Base-by-base conservation (phyloP, 2,329 filamentous ascomycete genomes). In the Myriosclerotinia duriaeana region DNA sequence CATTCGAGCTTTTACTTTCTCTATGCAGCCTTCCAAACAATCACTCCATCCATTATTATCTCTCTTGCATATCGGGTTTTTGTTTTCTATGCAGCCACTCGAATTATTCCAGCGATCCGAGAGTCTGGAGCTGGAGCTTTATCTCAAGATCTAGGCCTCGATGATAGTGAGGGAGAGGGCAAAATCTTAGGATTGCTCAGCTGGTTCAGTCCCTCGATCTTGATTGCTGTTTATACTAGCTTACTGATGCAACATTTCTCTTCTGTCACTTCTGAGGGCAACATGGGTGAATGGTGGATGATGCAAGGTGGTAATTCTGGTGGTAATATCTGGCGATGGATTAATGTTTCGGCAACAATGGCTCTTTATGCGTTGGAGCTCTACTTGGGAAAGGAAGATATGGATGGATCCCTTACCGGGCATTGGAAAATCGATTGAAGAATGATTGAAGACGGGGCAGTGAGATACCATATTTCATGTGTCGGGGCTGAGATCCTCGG, bases 201-300 rank as follows among this genome's bases (percentile, higher is more conserved):
- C 72, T 97, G 93, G 87, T 98, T 97, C 79, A 95, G 92, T 22
- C 94, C 95, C 0, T 96, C 91, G 34, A 96, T 98, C 66, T 83
- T 99, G 65, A 94, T 99, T 69, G 91, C 95, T 5, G 93, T 98
- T 40, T 99, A 99, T 78, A 99, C 95, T 2, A 97, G 93, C 78
- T 80, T 99, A 61, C 80, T 99, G 44, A 89, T 98, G 81, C 95
- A 98, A 77, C 95, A 99, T 78, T 98, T 99, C 75, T 91, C 92
- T 6, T 89, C 90, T 14, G 89, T 84, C 20, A 86, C 80, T 30
- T 80, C 83, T 63, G 86, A 89, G 69, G 86, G 85, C 36, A 80
- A 84, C 67, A 85, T 88, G 68, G 85, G 84, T 20, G 86, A 88
- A 69, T 90, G 93, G 82, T 97, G 93, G 93, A 93, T 89, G 2